These are phyloP conservation scores for Ophiostoma pallidulum DNA, from an alignment of 2,329 filamentous ascomycete genomes.

Conservation along the genomic window DNA sequence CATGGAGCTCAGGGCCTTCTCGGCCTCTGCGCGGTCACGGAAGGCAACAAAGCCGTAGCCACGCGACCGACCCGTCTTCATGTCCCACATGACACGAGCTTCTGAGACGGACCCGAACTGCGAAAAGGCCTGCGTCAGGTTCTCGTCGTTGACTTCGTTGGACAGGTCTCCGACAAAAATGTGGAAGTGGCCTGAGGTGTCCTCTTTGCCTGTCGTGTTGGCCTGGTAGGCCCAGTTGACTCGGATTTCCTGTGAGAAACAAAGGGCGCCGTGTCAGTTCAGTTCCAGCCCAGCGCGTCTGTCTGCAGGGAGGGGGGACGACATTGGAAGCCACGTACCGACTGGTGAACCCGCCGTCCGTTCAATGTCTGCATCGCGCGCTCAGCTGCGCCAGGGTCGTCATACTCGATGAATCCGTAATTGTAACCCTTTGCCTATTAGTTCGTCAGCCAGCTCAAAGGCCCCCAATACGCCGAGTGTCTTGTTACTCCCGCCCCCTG, in stretches of 20 bases:
- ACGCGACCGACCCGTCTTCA: conserved; percentile 97
- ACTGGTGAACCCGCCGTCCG: conserved; percentile 88
- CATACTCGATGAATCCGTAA: conserved; percentile 98
- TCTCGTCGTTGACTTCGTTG: conserved; percentile 97
- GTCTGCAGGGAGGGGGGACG: not conserved
- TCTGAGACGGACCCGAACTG: conserved; percentile 94
- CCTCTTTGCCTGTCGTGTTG: conserved; percentile 88
- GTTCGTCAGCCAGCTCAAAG: too few relatives aligned
- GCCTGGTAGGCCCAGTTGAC: conserved; percentile 99
- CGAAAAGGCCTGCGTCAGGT: conserved; percentile 86
- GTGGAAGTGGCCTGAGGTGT: conserved; percentile 96
- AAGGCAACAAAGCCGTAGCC: conserved; percentile 98
- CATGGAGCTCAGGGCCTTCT: conserved; percentile 95
- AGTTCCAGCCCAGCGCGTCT: not conserved
- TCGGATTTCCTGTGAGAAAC: conserved; percentile 70
- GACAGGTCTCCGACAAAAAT: conserved; percentile 97
- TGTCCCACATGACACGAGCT: conserved; percentile 99
- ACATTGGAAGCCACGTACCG: conserved; percentile 47
- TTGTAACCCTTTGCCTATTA: conserved; percentile 86
- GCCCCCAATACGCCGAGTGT: too few relatives aligned
- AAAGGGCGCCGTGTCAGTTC: not conserved
- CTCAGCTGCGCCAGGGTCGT: conserved; percentile 92
- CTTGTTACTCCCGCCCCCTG: too few relatives aligned
- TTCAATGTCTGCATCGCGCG: conserved; percentile 96
- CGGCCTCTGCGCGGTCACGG: conserved; percentile 84